A percentile compares a stretch with the other conserved stretches of the same genome.
Conservation (phyloP, 768 basidiomycete species). For the Boletus rubescentipes region DNA sequence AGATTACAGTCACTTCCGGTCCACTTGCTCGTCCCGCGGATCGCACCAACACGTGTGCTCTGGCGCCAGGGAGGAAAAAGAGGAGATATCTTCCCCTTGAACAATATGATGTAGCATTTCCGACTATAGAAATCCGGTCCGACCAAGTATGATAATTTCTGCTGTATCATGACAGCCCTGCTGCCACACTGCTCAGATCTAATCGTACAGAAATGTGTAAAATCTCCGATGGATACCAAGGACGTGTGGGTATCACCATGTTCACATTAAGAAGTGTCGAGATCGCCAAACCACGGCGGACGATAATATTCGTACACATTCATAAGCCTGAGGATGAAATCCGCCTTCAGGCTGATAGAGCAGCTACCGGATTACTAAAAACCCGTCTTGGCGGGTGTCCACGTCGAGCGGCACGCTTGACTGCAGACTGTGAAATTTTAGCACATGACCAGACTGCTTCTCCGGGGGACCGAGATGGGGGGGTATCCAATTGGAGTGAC, state of each 20-base stretch:
- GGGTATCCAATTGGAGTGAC: constrained; percentile 7
- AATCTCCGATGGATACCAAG: constrained; percentile 1
- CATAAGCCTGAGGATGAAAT: constrained; percentile 1
- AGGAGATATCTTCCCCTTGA: not conserved
- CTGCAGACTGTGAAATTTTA: constrained; percentile 28
- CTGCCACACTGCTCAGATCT: constrained; percentile 12
- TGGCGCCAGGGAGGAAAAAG: not conserved
- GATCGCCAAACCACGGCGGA: constrained; percentile 1
- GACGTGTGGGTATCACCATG: constrained; percentile 2
- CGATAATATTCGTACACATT: constrained; percentile 9
- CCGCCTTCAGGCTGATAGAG: constrained; percentile 8
- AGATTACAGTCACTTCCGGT: not conserved
- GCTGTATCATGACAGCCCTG: constrained; percentile 12
- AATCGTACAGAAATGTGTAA: constrained; percentile 18
- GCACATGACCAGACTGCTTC: constrained; percentile 31
- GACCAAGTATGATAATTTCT: constrained; percentile 2
- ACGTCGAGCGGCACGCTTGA: constrained; percentile 29
- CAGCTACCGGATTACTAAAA: constrained; percentile 20
- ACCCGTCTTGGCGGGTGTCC: constrained; percentile 20
- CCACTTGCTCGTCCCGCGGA: too few species aligned
- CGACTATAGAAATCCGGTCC: constrained; percentile 1
- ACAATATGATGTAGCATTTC: not conserved
- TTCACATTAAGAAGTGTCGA: constrained; percentile 15
- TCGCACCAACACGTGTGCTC: not conserved
- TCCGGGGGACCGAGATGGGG: constrained; percentile 4